These are phyloP conservation scores for Linnemannia schmuckeri DNA, from an alignment of 192 early-diverging fungal species.

Conservation along the genomic window DNA sequence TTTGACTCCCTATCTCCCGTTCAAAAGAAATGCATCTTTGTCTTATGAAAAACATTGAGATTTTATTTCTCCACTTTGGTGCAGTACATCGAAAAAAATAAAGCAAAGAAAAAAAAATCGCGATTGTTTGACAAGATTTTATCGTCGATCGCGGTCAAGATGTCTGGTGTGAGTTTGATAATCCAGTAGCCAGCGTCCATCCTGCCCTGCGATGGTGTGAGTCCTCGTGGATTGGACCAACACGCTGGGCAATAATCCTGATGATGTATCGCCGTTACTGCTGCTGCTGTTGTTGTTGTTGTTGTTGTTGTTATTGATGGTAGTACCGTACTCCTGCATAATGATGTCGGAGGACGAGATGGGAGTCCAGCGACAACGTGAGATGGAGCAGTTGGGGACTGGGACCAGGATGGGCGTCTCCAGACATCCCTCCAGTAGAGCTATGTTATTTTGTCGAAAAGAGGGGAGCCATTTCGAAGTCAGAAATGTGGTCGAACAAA, in stretches of 20 bases:
- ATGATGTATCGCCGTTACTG: not conserved
- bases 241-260: not conserved
- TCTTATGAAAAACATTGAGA: not conserved
- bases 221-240: conserved; percentile 22
- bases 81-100: not conserved
- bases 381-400: conserved; percentile 50
- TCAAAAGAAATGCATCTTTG: too few species aligned
- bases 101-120: not conserved
- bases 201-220: conserved; percentile 15
- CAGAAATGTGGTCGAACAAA: too few species aligned
- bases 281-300: not conserved
- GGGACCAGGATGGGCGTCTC: conserved; percentile 44
- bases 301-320: too few species aligned
- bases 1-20: not conserved
- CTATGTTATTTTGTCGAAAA: conserved; percentile 2
- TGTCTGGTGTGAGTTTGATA: conserved; percentile 49
- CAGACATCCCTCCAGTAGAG: conserved; percentile 40
- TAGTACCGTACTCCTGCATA: not conserved
- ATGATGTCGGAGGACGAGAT: not conserved
- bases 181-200: conserved; percentile 43
- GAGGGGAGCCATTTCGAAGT: not conserved
- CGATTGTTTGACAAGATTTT: not conserved
- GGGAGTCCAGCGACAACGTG: conserved; percentile 46
- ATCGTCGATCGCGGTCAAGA: conserved; percentile 30
- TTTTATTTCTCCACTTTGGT: not conserved